Conservation (phyloP, 2,329 filamentous ascomycete species). For the Hypoxylon sp. region DNA sequence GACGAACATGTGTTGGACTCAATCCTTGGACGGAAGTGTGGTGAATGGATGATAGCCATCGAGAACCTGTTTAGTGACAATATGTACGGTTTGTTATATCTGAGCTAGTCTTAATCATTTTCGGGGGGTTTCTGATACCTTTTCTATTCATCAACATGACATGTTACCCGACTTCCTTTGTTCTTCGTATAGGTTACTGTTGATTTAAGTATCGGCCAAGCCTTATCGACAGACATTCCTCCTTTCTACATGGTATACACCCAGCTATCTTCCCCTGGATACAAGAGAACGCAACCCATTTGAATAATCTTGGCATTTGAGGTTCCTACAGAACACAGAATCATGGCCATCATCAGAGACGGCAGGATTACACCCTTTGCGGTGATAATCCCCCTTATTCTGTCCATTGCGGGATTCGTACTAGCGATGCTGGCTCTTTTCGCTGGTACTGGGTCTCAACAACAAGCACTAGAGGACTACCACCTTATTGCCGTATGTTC, state of each 20-base stretch:
- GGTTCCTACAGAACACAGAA: neutral
- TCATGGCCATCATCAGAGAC: conserved; percentile 27
- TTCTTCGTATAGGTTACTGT: conserved; percentile 10
- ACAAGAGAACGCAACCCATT: neutral
- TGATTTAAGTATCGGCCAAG: conserved; percentile 15
- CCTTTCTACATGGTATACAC: neutral
- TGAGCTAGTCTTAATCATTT: conserved; percentile 2
- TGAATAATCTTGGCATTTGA: neutral
- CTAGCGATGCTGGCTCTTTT: conserved; percentile 56
- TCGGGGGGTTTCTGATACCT: neutral
- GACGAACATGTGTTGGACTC: conserved; percentile 24
- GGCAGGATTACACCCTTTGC: conserved; percentile 37
- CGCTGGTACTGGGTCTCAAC: conserved; percentile 55
- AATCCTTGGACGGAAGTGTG: conserved; percentile 8
- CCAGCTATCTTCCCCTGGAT: neutral
- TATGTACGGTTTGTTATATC: conserved; percentile 13
- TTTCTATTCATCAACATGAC: conserved; percentile 11
- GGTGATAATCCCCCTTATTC: conserved; percentile 52
- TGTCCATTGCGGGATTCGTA: conserved; percentile 55
- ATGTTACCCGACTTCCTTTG: conserved; percentile 14
- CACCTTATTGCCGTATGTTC: conserved; percentile 56
- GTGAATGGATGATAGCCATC: conserved; percentile 18
- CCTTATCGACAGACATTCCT: neutral
- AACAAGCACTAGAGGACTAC: conserved; percentile 55
- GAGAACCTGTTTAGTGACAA: conserved; percentile 8